Evolutionary conservation across 257 asterid species (phyloP).

Genomic region (Nicotiana noctiflora): DNA sequence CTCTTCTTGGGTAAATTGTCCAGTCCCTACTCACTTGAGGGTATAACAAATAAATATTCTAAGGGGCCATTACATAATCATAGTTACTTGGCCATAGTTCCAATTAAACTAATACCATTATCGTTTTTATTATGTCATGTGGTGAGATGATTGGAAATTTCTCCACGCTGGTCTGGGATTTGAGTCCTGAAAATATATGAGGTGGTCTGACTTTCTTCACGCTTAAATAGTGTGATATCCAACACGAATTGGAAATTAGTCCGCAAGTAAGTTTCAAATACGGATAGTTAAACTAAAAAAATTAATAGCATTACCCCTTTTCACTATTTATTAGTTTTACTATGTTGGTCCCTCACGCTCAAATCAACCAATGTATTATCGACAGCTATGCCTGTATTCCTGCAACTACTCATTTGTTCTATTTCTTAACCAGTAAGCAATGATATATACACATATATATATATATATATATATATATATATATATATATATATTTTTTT

Average conservation of each 20-base stretch:
- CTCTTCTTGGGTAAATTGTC: neutral
- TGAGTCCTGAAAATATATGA: too few species aligned
- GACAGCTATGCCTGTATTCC: neutral
- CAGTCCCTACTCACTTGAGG: neutral
- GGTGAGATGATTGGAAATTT: too few species aligned
- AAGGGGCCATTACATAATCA: conserved; percentile 1
- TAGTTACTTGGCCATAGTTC: neutral
- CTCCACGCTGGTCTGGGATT: too few species aligned
- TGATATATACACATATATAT: too few species aligned
- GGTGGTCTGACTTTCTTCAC: too few species aligned
- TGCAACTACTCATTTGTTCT: neutral
- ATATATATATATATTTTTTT: too few species aligned
- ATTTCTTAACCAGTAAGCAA: neutral
- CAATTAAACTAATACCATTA: neutral
- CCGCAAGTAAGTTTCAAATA: too few species aligned
- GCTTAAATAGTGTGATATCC: too few species aligned
- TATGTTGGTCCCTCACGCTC: neutral
- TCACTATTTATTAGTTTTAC: neutral
- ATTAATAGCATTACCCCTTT: neutral
- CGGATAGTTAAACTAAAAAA: too few species aligned
- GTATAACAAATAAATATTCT: neutral
- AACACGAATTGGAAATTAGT: too few species aligned
- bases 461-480: too few species aligned
- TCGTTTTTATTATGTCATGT: too few species aligned
- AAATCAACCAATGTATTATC: neutral